Base-by-base conservation (phyloP, 2,329 filamentous ascomycete species). In the Dothideomycetidae sp. region DNA sequence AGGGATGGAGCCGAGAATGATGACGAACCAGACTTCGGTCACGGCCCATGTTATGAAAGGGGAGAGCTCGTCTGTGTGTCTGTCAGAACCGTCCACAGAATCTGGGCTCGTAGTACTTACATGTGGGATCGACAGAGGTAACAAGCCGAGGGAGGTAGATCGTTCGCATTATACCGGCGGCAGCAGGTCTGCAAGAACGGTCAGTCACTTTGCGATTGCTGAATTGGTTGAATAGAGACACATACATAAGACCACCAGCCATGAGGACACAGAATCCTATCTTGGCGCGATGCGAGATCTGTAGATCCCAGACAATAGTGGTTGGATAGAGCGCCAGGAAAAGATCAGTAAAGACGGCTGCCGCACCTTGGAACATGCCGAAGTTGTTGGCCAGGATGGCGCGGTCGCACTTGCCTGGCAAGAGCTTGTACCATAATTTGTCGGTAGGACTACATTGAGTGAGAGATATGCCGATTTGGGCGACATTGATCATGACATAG, bases 61-160 rank as follows among this genome's bases (percentile, higher is more conserved):
- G 21, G 21, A 26, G n/a, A 26, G 21, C 21, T 26, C 21, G 21
- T 26, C 21, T 26, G 21, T 7, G n/a, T 26, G 21, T 7, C n/a
- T n/a, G n/a, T n/a, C n/a, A n/a, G n/a, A n/a, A n/a, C n/a, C n/a
- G n/a, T n/a, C n/a, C n/a, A n/a, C n/a, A n/a, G n/a, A n/a, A n/a
- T n/a, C n/a, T n/a, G n/a, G n/a, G n/a, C n/a, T n/a, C n/a, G 21
- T n/a, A n/a, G 18, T 28, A 38, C 17, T 38, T 29, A 29, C 36
- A 38, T 17, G 36, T 38, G 29, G 31, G 31, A 15, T 38, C 36
- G 15, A 19, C 14, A 3, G 36, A 29, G 29, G 17, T 32, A 17
- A 32, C 28, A 13, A 38, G 36, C n/a, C 36, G 36, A 14, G 30
- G 30, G 29, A 38, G 31, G 36, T 38, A 38, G 36, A 31, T 31